phyloP scores from a whole-genome alignment of 306 rosid genomes.

The Cucumis melo region DNA sequence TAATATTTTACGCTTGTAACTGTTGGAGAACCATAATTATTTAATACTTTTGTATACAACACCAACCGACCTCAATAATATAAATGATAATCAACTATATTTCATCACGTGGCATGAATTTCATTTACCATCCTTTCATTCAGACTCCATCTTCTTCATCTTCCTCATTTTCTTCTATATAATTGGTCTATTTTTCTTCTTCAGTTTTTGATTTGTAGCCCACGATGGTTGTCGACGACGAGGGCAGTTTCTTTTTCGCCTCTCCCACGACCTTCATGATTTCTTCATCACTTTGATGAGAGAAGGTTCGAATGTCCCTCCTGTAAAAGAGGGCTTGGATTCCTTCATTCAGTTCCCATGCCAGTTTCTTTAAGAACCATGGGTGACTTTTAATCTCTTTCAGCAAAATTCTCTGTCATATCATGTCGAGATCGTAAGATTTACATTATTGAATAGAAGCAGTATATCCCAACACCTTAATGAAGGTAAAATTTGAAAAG shows the following conservation, averaged over 20 bases:
- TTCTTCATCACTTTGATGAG: slow-evolving; percentile 45
- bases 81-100: not conserved
- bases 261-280: slow-evolving; percentile 62
- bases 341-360: slow-evolving; percentile 53
- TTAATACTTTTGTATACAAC: not conserved
- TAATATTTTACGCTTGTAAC: not conserved
- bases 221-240: slow-evolving; percentile 30
- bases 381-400: slow-evolving; percentile 70
- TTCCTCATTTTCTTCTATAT: no score
- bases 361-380: slow-evolving; percentile 64
- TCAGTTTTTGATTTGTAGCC: slow-evolving; percentile 49
- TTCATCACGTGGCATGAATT: not conserved
- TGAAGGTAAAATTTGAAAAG: not conserved
- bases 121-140: no score
- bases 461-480: not conserved
- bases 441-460: not conserved
- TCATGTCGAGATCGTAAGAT: not conserved
- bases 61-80: not conserved
- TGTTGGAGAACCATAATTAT: not conserved
- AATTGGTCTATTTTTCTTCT: slow-evolving; percentile 24
- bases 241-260: slow-evolving; percentile 46
- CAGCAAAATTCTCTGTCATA: slow-evolving; percentile 41
- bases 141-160: no score
- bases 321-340: slow-evolving; percentile 43
- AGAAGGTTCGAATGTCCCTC: slow-evolving; percentile 47